Conservation (phyloP, 208 protist species). For the Trypanosoma congolense region DNA sequence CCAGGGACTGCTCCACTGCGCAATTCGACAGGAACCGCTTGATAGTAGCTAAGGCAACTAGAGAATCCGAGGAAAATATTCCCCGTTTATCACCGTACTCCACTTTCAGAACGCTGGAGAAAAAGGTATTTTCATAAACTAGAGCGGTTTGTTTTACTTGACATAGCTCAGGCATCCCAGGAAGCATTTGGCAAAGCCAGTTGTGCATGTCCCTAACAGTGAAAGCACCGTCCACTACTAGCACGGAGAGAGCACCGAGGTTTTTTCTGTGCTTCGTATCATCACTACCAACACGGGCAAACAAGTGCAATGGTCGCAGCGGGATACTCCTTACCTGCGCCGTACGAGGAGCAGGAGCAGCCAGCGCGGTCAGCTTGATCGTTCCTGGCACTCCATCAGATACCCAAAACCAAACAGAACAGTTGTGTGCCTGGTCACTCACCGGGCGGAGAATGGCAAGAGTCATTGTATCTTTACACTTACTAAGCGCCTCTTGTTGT, state of each 20-base stretch:
- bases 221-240: constrained; percentile 52
- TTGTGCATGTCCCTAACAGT: constrained; percentile 34
- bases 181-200: constrained; percentile 64
- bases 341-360: constrained; percentile 49
- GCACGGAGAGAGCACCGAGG: constrained; percentile 28
- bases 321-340: constrained; percentile 59
- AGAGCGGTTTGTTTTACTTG: constrained; percentile 28
- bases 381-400: constrained; percentile 44
- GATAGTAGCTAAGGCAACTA: constrained; percentile 37
- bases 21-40: constrained; percentile 25
- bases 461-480: constrained; percentile 7
- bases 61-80: constrained; percentile 46
- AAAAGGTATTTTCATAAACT: constrained; percentile 51
- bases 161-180: constrained; percentile 41
- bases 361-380: constrained; percentile 42
- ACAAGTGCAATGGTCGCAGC: constrained; percentile 59
- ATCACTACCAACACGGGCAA: constrained; percentile 44
- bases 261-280: not conserved
- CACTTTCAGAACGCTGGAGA: constrained; percentile 21
- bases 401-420: constrained; percentile 36
- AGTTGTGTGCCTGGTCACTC: constrained; percentile 7
- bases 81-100: constrained; percentile 17
- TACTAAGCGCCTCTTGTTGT: constrained; percentile 14
- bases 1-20: constrained; percentile 12
- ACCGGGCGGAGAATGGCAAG: constrained; percentile 11